These are phyloP conservation scores for Inosperma sp. DNA, from an alignment of 768 basidiomycete genomes.

Conservation along the genomic window DNA sequence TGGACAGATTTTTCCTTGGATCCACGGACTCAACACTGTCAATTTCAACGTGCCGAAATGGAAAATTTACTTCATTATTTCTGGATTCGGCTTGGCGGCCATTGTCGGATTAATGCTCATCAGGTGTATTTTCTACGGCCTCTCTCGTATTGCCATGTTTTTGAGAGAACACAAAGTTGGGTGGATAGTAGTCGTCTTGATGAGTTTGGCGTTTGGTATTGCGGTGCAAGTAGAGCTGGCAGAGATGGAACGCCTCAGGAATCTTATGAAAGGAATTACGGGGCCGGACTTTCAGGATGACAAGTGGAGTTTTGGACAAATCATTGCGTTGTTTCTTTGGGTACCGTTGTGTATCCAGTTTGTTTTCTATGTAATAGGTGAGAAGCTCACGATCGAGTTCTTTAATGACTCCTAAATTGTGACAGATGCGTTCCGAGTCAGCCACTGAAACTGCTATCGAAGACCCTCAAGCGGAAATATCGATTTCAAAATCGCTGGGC, in stretches of 20 bases:
- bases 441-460: too few relatives aligned
- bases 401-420: too few relatives aligned
- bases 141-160: not conserved
- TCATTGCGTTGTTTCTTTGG: slow-evolving; percentile 14
- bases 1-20: slow-evolving; percentile 8
- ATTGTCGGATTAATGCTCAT: slow-evolving; percentile 1
- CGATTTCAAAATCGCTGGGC: too few relatives aligned
- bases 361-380: slow-evolving; percentile 1
- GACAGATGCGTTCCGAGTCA: too few relatives aligned
- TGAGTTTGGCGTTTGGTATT: not conserved
- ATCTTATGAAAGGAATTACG: slow-evolving; percentile 12
- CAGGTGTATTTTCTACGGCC: not conserved
- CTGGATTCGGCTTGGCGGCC: slow-evolving; percentile 6
- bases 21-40: not conserved
- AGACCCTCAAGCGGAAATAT: too few relatives aligned
- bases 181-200: not conserved
- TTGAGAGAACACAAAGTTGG: not conserved
- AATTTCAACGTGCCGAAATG: not conserved
- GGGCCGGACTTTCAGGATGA: slow-evolving; percentile 13
- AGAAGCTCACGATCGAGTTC: too few relatives aligned
- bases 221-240: not conserved
- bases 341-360: slow-evolving; percentile 8
- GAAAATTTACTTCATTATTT: slow-evolving; percentile 4
- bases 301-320: slow-evolving; percentile 17
- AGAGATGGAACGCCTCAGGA: slow-evolving; percentile 12